Evolutionary conservation across 305 asterid genomes (phyloP), one percentile per base, ranked within the genome.

Genomic region (Solanum hybrid): DNA sequence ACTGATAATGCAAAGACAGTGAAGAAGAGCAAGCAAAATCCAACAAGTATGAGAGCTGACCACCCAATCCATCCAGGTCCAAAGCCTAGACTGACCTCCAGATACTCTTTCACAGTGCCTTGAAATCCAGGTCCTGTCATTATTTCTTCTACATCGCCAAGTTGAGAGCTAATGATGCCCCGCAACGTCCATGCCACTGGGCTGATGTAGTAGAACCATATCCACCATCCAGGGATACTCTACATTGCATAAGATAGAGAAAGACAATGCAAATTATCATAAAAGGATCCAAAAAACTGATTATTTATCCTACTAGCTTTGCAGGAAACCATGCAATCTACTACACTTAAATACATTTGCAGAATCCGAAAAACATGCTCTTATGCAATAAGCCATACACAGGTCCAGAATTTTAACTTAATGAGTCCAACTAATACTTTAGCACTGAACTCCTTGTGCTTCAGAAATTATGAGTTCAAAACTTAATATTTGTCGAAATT

Each of bases 181-280:
- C 97, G 93, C 88, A 97, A 89, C 8, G 95, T 94, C 99, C 99
- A 97, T 4, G 97, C 93, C 51, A 94, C 85, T 9, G 99, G 99
- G 90, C 95, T 94, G 72, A 97, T 93, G 88, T 97, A 95, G 90
- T 97, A 96, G 93, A 93, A 97, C 99, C 99, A 97, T 91, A 96
- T 84, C 99, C 99, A 97, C 98, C 98, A 97, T 75, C 91, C 94
- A 14, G 98, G 98, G 77, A 96, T 96, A 86, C 91, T 91, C 99
- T 97, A 89, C 13, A 71, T 12, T 71, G 9, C 40, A 84, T 34
- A 86, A 51, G 17, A 79, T 32, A 40, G 14, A 69, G 10, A 11
- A 26, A 64, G 2, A 11, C 32, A 36, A 69, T 13, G n/a, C 66
- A 40, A 24, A 27, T 27, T 42, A 45, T 82, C 87, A 42, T 26